Conservation (phyloP, 163 green algal species). For the Scenedesmus sp. region DNA sequence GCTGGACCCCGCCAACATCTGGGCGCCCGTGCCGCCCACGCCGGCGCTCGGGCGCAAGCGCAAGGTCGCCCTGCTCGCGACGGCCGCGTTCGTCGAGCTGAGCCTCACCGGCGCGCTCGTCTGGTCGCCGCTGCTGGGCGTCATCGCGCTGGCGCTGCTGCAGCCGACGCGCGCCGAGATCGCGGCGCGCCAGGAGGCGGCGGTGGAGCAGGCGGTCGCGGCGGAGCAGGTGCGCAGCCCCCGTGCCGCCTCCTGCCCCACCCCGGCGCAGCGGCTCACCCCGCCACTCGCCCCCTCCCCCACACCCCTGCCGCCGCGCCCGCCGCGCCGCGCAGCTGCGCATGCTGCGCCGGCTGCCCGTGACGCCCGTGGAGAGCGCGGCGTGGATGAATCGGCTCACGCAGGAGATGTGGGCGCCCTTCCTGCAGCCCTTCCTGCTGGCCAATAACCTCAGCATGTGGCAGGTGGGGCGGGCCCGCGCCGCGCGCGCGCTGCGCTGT, state of each 20-base stretch:
- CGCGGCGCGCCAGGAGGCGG: slow-evolving; percentile 14
- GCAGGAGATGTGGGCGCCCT: slow-evolving; percentile 52
- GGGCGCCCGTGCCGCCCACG: slow-evolving; percentile 24
- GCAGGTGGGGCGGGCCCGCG: slow-evolving; percentile 46
- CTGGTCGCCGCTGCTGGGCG: slow-evolving; percentile 27
- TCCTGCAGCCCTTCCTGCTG: slow-evolving; percentile 57
- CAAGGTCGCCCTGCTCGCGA: slow-evolving; percentile 22
- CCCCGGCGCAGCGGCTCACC: too few species aligned
- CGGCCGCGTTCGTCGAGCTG: slow-evolving; percentile 10
- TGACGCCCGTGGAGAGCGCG: slow-evolving; percentile 55
- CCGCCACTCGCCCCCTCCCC: too few species aligned
- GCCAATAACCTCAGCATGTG: slow-evolving; percentile 52
- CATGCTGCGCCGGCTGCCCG: slow-evolving; percentile 33
- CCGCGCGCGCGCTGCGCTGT: too few species aligned
- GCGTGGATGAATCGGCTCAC: slow-evolving; percentile 56
- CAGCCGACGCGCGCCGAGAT: slow-evolving; percentile 39
- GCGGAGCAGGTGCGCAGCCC: too few species aligned
- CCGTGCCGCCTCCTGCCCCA: too few species aligned
- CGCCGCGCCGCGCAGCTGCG: slow-evolving; percentile 26
- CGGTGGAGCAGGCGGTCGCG: slow-evolving; percentile 29
- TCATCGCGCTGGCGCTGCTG: slow-evolving; percentile 18
- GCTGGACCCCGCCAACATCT: slow-evolving; percentile 6
- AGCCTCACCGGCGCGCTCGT: slow-evolving; percentile 24
- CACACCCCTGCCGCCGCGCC: slow-evolving; percentile 19
- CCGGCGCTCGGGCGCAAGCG: slow-evolving; percentile 27